Conservation (phyloP, 352 stramenopile species). For the Hyaloperonospora arabidopsidis region DNA sequence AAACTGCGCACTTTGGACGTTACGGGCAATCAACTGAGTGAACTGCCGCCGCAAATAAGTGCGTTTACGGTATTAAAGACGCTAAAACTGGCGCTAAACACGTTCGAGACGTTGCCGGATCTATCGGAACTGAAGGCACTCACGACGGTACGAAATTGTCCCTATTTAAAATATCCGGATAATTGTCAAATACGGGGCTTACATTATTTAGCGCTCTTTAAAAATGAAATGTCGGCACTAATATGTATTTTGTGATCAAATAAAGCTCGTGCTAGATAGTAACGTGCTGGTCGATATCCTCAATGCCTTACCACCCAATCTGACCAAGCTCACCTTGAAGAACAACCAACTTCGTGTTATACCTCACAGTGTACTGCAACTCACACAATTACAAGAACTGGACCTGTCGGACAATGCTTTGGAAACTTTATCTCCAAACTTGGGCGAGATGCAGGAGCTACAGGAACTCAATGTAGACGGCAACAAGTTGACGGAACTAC, state of each 20-base stretch:
- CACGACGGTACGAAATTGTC: conserved; percentile 38
- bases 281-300: conserved; percentile 60
- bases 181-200: neutral
- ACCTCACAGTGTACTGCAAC: conserved; percentile 35
- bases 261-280: conserved; percentile 62
- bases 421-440: conserved; percentile 32
- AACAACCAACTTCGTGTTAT: conserved; percentile 45
- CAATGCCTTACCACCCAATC: conserved; percentile 47
- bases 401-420: conserved; percentile 62
- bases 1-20: conserved; percentile 66
- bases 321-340: conserved; percentile 73
- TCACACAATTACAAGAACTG: conserved; percentile 58
- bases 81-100: conserved; percentile 65
- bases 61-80: conserved; percentile 51
- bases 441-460: conserved; percentile 41
- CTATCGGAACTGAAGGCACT: conserved; percentile 57
- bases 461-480: conserved; percentile 63
- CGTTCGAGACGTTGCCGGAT: conserved; percentile 48
- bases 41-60: conserved; percentile 37
- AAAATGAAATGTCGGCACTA: neutral
- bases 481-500: conserved; percentile 44
- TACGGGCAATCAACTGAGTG: conserved; percentile 51
- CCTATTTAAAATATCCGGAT: neutral
- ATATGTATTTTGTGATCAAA: neutral
- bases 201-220: neutral